phyloP scores from a whole-genome alignment of 371 early-diverging fungal genomes.

The Umbelopsis sp. region DNA sequence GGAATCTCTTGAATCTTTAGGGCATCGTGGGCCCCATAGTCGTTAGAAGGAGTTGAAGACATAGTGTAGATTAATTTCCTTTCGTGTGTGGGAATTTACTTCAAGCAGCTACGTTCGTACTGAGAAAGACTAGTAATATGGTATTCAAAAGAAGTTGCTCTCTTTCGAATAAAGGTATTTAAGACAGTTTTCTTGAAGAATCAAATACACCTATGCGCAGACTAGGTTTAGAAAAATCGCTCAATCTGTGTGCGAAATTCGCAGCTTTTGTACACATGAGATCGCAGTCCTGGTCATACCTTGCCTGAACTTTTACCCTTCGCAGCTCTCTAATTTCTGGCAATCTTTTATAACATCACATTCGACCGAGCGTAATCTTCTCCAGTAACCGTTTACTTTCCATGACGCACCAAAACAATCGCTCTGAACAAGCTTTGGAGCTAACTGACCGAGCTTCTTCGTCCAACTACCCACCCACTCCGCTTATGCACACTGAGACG shows the following conservation, averaged over 20 bases:
- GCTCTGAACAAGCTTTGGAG: constrained; percentile 1
- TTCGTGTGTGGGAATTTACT: not conserved
- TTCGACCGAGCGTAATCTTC: not conserved
- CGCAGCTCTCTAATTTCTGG: constrained; percentile 10
- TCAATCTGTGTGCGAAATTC: not conserved
- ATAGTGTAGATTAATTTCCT: constrained; percentile 15
- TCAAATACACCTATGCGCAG: constrained; percentile 1
- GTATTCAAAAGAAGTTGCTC: not conserved
- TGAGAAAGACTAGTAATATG: not conserved
- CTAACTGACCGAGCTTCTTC: constrained; percentile 8
- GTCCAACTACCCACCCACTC: not conserved
- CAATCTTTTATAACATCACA: constrained; percentile 16
- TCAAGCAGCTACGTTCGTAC: not conserved
- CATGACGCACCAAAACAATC: not conserved
- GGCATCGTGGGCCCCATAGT: not conserved
- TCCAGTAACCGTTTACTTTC: not conserved
- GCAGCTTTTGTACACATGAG: not conserved
- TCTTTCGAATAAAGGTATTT: not conserved
- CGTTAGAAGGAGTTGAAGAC: not conserved
- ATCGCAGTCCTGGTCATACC: constrained; percentile 4
- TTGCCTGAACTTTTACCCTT: constrained; percentile 16
- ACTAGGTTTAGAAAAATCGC: not conserved
- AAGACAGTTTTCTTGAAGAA: not conserved
- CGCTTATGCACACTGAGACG: not conserved
- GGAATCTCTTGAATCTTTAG: not conserved